Percentiles rank a stretch among this genome's conserved stretches.
Conservation (phyloP, 2,329 filamentous ascomycete species). For the Diaporthe citrichinensis region DNA sequence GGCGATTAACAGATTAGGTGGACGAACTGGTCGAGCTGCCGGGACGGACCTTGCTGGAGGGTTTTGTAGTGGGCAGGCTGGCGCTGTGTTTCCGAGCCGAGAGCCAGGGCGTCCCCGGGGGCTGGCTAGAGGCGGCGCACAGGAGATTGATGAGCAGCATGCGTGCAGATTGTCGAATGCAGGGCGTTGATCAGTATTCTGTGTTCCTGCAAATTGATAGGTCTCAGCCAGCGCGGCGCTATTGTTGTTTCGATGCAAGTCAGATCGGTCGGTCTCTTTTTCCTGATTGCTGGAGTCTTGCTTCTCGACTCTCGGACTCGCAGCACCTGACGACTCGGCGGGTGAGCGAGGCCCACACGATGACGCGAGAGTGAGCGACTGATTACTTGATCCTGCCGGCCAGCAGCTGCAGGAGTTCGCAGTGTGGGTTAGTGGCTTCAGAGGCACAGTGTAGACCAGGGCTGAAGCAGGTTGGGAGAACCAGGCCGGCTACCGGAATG, state of each 20-base stretch:
- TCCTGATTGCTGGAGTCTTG: conserved; percentile 20
- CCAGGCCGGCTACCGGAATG: conserved; percentile 25
- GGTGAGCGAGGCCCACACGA: conserved; percentile 35
- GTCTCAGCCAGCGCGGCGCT: conserved; percentile 45
- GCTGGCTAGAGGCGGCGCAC: conserved; percentile 24
- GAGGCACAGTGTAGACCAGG: conserved; percentile 24
- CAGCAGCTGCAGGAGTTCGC: conserved; percentile 10
- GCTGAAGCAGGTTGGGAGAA: conserved; percentile 11
- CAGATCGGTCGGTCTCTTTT: conserved; percentile 13
- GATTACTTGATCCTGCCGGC: conserved; percentile 18
- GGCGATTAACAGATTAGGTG: conserved; percentile 15
- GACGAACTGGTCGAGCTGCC: conserved; percentile 12
- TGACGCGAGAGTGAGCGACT: conserved; percentile 39
- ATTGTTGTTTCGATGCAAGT: conserved; percentile 33
- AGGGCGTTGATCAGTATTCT: conserved; percentile 34
- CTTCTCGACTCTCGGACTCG: not conserved
- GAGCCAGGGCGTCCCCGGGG: conserved; percentile 31
- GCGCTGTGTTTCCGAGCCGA: conserved; percentile 7
- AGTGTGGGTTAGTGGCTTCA: conserved; percentile 22
- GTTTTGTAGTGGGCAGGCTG: not conserved
- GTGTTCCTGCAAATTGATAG: conserved; percentile 44
- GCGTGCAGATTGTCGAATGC: conserved; percentile 31
- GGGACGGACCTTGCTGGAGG: conserved; percentile 36
- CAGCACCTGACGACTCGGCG: conserved; percentile 12
- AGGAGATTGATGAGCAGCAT: conserved; percentile 33